Conservation (phyloP, 371 early-diverging fungal species). For the Entomophthora muscae region DNA sequence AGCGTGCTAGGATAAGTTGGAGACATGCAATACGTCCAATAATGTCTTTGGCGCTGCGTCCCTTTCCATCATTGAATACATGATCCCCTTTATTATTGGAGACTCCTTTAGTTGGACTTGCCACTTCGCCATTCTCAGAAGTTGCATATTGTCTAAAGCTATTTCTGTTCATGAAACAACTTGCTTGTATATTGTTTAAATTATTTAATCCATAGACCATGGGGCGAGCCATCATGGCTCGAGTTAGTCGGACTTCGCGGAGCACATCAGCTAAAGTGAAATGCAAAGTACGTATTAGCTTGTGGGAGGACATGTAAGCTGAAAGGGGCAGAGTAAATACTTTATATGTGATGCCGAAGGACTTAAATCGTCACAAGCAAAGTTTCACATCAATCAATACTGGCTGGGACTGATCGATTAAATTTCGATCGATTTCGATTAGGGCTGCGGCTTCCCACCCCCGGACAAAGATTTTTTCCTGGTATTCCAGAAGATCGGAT, state of each 20-base stretch:
- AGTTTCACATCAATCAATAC: no score
- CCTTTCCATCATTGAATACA: conserved; percentile 2
- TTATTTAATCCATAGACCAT: not conserved
- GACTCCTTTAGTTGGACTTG: not conserved
- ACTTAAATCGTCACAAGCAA: no score
- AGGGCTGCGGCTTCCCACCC: no score
- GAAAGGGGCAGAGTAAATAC: no score
- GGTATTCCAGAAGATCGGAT: no score
- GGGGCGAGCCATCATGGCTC: not conserved
- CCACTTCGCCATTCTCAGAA: not conserved
- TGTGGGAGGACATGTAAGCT: not conserved
- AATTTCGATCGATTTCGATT: no score
- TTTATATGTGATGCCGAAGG: no score
- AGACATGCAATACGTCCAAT: not conserved
- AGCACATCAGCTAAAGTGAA: not conserved
- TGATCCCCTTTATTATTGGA: not conserved
- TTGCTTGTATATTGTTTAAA: not conserved
- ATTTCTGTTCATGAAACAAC: not conserved
- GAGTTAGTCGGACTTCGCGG: not conserved
- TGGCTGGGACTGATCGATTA: no score
- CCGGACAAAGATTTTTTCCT: no score
- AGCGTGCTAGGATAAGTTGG: not conserved
- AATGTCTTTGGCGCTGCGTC: not conserved
- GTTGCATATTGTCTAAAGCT: not conserved
- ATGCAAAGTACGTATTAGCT: not conserved